Conservation (phyloP, 2,329 filamentous ascomycete genomes). For the Aspergillus texensis region DNA sequence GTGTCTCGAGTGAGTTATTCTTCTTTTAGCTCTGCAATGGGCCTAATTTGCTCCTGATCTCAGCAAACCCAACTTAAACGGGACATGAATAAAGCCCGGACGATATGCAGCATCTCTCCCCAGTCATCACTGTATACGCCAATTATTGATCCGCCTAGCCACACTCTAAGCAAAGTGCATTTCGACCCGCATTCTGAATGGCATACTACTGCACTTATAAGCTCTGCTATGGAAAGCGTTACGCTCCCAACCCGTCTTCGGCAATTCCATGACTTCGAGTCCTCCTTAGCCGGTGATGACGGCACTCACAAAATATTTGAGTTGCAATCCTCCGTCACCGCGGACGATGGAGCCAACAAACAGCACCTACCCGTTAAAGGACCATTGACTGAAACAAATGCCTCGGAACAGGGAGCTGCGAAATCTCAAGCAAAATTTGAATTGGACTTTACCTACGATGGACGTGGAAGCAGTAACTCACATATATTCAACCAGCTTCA, state of each 20-base stretch:
- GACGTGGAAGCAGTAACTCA: slow-evolving; percentile 24
- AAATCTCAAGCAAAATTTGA: slow-evolving; percentile 37
- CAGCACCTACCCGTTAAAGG: background rate
- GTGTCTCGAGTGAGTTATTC: slow-evolving; percentile 55
- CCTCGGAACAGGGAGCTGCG: slow-evolving; percentile 13
- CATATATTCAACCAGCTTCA: slow-evolving; percentile 42
- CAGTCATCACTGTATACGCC: slow-evolving; percentile 80
- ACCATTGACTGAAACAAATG: slow-evolving; percentile 9
- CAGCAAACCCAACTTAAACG: slow-evolving; percentile 64
- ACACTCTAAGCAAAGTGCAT: slow-evolving; percentile 59
- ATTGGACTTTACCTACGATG: slow-evolving; percentile 42
- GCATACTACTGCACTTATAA: slow-evolving; percentile 78
- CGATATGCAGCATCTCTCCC: slow-evolving; percentile 67
- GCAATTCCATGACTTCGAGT: slow-evolving; percentile 39
- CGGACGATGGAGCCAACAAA: slow-evolving; percentile 14
- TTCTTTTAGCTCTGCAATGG: background rate
- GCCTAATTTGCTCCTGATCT: background rate
- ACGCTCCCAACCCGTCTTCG: slow-evolving; percentile 70
- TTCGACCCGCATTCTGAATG: slow-evolving; percentile 70
- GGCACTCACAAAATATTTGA: slow-evolving; percentile 80
- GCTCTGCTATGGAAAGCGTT: slow-evolving; percentile 75
- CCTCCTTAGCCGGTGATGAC: slow-evolving; percentile 56
- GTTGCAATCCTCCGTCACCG: slow-evolving; percentile 66
- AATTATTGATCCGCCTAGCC: slow-evolving; percentile 63
- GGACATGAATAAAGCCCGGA: slow-evolving; percentile 73